Evolutionary conservation across 2,329 filamentous ascomycete species (phyloP).

Genomic region (Kalaharituber pfeilii): DNA sequence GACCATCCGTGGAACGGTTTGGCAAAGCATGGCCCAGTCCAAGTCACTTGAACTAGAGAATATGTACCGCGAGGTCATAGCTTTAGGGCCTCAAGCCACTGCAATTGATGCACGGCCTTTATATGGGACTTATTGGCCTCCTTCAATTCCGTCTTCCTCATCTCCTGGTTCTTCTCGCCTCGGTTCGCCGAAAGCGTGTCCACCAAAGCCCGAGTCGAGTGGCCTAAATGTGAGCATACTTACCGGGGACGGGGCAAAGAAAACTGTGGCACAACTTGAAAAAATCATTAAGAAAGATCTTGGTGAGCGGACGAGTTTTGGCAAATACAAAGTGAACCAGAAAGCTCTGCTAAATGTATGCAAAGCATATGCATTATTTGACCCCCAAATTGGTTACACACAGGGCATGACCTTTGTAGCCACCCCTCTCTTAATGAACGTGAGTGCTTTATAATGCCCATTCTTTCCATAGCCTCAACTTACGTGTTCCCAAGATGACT

Average conservation of each 20-base stretch:
- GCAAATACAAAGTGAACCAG: constrained; percentile 85
- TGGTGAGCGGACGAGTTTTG: constrained; percentile 85
- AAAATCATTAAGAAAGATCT: constrained; percentile 82
- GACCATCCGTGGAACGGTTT: constrained; percentile 92
- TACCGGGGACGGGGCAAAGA: constrained; percentile 12
- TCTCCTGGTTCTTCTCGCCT: constrained; percentile 14
- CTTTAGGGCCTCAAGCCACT: constrained; percentile 27
- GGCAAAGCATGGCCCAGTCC: constrained; percentile 92
- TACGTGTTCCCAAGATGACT: constrained; percentile 49
- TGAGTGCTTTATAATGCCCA: constrained; percentile 30
- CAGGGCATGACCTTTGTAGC: constrained; percentile 98
- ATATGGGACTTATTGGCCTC: constrained; percentile 18
- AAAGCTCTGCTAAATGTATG: constrained; percentile 89
- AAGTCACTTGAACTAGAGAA: constrained; percentile 79
- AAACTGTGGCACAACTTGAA: constrained; percentile 41
- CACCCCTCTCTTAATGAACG: constrained; percentile 91
- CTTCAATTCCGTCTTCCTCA: constrained; percentile 4
- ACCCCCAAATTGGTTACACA: constrained; percentile 86
- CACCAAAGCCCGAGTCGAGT: constrained; percentile 8
- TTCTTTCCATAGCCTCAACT: not conserved
- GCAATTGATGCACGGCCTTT: constrained; percentile 17
- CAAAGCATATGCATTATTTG: constrained; percentile 91
- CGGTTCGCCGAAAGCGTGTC: constrained; percentile 11
- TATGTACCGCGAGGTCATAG: constrained; percentile 67
- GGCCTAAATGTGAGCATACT: constrained; percentile 1